phyloP scores from a whole-genome alignment of 257 asterid species.

The Schizonepeta tenuifolia region DNA sequence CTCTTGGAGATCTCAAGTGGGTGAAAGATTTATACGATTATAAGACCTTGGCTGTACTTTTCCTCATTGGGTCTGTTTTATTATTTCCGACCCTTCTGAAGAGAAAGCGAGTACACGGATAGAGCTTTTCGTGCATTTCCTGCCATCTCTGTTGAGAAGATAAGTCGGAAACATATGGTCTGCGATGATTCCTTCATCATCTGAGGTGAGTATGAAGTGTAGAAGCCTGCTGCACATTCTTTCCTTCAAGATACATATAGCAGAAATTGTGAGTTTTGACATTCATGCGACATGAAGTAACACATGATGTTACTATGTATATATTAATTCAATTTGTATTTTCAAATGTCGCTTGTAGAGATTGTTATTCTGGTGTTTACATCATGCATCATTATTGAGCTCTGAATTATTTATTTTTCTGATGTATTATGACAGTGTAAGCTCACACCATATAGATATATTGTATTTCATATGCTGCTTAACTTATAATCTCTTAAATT shows the following conservation, averaged over 20 bases:
- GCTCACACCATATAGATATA: conserved; percentile 7
- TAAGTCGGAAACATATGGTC: background rate
- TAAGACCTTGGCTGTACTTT: conserved; percentile 77
- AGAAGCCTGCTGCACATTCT: conserved; percentile 8
- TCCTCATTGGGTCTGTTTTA: conserved; percentile 71
- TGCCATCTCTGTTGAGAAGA: background rate
- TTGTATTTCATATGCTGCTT: background rate
- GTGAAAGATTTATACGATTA: conserved; percentile 82
- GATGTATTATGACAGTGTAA: conserved; percentile 24
- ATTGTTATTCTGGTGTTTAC: conserved; percentile 18
- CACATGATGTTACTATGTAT: conserved; percentile 30
- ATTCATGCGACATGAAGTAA: conserved; percentile 17
- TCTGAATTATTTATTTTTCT: conserved; percentile 10
- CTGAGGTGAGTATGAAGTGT: conserved; percentile 19
- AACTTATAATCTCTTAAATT: background rate
- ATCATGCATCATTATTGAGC: conserved; percentile 4
- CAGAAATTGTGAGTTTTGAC: conserved; percentile 22
- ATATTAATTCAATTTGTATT: conserved; percentile 8
- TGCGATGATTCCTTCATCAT: conserved; percentile 17
- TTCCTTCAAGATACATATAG: background rate
- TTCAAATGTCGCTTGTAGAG: conserved; percentile 21
- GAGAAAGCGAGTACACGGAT: conserved; percentile 78
- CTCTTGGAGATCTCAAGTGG: conserved; percentile 80
- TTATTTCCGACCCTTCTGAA: conserved; percentile 78
- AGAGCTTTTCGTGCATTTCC: conserved; percentile 34